A percentile compares a stretch with the other conserved stretches of the same genome.
phyloP scores from a whole-genome alignment of 164 flowering plant species.

The Vitis rupestris region DNA sequence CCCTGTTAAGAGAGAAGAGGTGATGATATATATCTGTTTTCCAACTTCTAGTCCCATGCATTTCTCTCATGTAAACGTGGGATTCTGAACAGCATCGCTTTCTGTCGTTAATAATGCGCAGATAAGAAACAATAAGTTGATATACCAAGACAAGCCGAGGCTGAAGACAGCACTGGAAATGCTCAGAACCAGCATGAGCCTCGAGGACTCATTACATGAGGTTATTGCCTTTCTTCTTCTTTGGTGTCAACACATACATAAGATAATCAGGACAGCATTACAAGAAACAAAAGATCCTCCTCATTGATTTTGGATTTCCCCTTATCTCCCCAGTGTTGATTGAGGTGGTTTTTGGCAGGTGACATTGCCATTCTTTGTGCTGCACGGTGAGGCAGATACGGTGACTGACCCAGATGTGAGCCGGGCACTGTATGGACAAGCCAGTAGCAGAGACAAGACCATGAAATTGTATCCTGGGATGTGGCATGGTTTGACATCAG shows the following conservation, averaged over 20 bases:
- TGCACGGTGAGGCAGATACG: slow-evolving; percentile 90
- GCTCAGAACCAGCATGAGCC: slow-evolving; percentile 87
- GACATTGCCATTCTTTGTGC: slow-evolving; percentile 74
- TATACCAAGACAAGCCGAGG: slow-evolving; percentile 93
- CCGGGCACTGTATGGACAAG: slow-evolving; percentile 69
- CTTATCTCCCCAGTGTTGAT: not conserved
- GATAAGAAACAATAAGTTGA: slow-evolving; percentile 78
- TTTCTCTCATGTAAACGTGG: no score
- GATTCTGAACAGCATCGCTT: no score
- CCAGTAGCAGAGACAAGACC: slow-evolving; percentile 82
- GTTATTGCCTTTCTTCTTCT: slow-evolving; percentile 19
- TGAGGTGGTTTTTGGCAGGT: slow-evolving; percentile 42
- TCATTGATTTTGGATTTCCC: no score
- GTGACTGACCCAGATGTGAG: slow-evolving; percentile 95
- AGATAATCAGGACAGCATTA: no score
- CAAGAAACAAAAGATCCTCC: no score
- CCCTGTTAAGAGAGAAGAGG: slow-evolving; percentile 88
- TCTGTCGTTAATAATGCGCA: slow-evolving; percentile 16
- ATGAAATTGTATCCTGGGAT: slow-evolving; percentile 79
- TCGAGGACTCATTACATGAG: slow-evolving; percentile 69
- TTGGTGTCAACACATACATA: no score
- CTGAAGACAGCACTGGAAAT: slow-evolving; percentile 92
- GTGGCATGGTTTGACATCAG: slow-evolving; percentile 94
- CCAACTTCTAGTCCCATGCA: no score
- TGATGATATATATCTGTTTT: slow-evolving; percentile 3